Conservation (phyloP, 768 basidiomycete genomes). For the Pleurotus giganteus region DNA sequence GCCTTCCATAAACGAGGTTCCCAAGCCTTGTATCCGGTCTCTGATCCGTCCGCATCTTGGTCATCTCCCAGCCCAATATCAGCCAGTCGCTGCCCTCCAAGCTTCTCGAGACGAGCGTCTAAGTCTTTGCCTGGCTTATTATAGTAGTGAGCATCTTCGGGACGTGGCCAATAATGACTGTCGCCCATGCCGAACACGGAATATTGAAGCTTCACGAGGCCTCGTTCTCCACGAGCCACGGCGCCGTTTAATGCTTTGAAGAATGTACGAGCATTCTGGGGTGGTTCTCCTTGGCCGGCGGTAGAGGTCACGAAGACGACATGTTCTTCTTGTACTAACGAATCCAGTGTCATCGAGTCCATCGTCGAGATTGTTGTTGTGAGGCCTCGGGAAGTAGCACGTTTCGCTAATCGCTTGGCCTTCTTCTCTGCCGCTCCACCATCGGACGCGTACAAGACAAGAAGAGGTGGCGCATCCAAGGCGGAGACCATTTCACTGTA, state of each 20-base stretch:
- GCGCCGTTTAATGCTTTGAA: conserved; percentile 82
- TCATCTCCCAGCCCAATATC: conserved; percentile 90
- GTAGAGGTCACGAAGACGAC: conserved; percentile 89
- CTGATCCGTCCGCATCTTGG: conserved; percentile 93
- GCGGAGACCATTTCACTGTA: conserved; percentile 82
- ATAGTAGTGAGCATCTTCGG: conserved; percentile 97
- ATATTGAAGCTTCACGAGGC: conserved; percentile 66
- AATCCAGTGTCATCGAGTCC: conserved; percentile 78
- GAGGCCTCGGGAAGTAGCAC: conserved; percentile 84
- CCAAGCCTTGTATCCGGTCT: conserved; percentile 97
- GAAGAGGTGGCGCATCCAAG: conserved; percentile 85
- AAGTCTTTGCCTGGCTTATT: conserved; percentile 96
- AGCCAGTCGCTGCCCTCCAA: conserved; percentile 77
- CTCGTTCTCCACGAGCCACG: conserved; percentile 51
- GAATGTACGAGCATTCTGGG: conserved; percentile 91
- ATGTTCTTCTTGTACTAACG: conserved; percentile 69
- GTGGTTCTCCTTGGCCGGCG: conserved; percentile 96
- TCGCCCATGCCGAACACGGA: conserved; percentile 96
- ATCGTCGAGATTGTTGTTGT: conserved; percentile 72
- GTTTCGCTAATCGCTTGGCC: conserved; percentile 80
- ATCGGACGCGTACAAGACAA: conserved; percentile 93
- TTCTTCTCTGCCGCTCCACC: conserved; percentile 96
- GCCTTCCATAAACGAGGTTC: conserved; percentile 93
- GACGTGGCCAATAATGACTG: conserved; percentile 98
- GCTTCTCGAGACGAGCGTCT: conserved; percentile 70